These are phyloP conservation scores for Candida albicans DNA, from an alignment of 1,139 yeast genomes.

Conservation along the genomic window DNA sequence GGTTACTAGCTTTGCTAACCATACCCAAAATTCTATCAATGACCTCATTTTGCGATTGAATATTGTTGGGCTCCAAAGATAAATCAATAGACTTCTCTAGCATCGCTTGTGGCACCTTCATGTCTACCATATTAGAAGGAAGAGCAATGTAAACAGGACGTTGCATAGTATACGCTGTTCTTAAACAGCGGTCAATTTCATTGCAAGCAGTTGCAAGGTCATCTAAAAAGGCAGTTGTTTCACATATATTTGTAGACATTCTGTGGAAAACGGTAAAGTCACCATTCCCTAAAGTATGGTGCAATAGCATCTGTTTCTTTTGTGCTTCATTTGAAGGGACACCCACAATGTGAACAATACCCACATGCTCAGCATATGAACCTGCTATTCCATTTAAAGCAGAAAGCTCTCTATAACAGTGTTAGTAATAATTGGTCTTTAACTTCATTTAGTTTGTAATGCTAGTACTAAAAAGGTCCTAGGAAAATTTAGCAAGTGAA, in stretches of 20 bases:
- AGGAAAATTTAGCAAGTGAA: neutral
- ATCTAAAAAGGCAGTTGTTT: constrained; percentile 62
- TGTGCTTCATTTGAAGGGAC: constrained; percentile 41
- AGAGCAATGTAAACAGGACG: constrained; percentile 83
- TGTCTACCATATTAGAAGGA: constrained; percentile 80
- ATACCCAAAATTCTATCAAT: constrained; percentile 54
- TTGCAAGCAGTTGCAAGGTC: constrained; percentile 64
- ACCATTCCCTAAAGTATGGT: constrained; percentile 49
- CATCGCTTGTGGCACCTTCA: constrained; percentile 53
- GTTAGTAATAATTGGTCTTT: neutral
- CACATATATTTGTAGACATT: constrained; percentile 63
- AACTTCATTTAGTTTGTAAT: too few species aligned
- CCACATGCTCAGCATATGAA: constrained; percentile 44
- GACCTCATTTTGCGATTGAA: constrained; percentile 72
- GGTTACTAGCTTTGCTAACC: constrained; percentile 60
- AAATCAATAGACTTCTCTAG: constrained; percentile 68
- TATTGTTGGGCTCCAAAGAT: constrained; percentile 59
- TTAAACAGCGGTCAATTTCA: constrained; percentile 71
- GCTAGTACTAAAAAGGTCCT: too few species aligned
- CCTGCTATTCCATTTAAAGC: constrained; percentile 46
- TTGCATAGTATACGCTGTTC: constrained; percentile 68
- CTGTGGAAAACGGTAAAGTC: constrained; percentile 48
- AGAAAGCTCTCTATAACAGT: constrained; percentile 25
- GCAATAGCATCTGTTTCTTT: constrained; percentile 39
- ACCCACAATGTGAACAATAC: constrained; percentile 41